Evolutionary conservation across 257 asterid species (phyloP), one percentile per base, ranked within the genome.

Genomic region (Scutellaria barbata): DNA sequence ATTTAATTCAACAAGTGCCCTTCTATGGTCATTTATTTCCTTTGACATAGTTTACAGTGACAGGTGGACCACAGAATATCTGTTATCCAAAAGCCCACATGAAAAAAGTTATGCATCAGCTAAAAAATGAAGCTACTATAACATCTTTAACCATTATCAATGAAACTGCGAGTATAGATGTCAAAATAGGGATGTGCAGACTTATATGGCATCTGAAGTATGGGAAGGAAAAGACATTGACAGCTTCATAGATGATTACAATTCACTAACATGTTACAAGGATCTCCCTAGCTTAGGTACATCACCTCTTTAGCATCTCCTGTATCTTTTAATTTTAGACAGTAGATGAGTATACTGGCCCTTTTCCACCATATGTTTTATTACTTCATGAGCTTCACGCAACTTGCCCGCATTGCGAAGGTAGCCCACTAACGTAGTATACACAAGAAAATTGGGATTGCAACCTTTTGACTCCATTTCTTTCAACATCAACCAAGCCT

Each of bases 381-480:
- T 81, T 50, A 89, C 82, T 54, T 82, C 92, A 63, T 89, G 96
- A 71, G 99, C 99, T 79, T 88, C 80, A 30, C 81, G 62, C 69
- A 88, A 80, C 83, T 86, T 88, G 39, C 99, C 99, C 25, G 99
- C 98, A 68, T 82, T 87, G 58, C 86, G 81, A 69, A 95, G 79
- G 74, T 83, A 88, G 74, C 95, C 77, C 18, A 95, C 97, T 57
- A 95, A 82, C 33, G 99, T 95, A 81, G 93, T 84, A 83, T 92
- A 92, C 86, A 92, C 96, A 18, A 95, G 84, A 72, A 95, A 92
- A 85, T 95, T 95, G 37, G 99, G 99, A 77, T 83, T 92, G 62
- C 97, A 87, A 9, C 96, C 96, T 63, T 79, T 88, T 14, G 85
- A 78, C 68, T 92, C 99, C 99, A 95, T 95, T 75, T 92, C 96